Evolutionary conservation across 2,329 filamentous ascomycete species (phyloP), one percentile per base, ranked within the genome.

Genomic region (Huntiella decipiens): DNA sequence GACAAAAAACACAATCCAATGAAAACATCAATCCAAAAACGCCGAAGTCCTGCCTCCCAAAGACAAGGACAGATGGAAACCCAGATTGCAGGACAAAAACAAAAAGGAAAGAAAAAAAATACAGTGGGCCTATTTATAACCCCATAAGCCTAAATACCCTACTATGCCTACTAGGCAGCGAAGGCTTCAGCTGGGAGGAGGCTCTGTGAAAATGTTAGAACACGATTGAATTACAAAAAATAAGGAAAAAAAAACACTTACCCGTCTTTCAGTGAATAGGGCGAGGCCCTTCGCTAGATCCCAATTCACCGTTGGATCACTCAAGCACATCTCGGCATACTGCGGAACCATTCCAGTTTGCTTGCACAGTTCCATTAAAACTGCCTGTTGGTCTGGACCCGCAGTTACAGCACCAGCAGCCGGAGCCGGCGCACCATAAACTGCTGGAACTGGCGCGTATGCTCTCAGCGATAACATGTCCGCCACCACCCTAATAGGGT

Each of bases 281-380:
- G 70, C 65, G 53, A 87, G 63, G 2, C 87, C 88, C 52, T 73
- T 71, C 34, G 82, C 73, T 42, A 87, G 74, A 57, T 92, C 74
- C 85, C 86, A 96, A 34, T 70, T 73, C 47, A 79, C 83, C 17
- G 17, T 46, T 5, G 40, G 17, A 49, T 86, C 77, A 2, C 74
- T 70, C 12, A 96, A 67, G 55, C 88, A 95, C 67, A 92, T 73
- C 53, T 79, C 73, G 1, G 86, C 81, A 58, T 82, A 93, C 49
- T 82, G 68, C 7, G 77, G 62, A 6, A 75, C 91, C 77, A 98
- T 85, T 48, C 77, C 75, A 1, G 87, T 94, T 55, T 76, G 76
- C 52, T 75, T 76, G 52, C 76, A 79, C 44, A 95, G 70, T 57
- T 91, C 78, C 15, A 76, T 65, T 56, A 93, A 67, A 63, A 86